Percentiles rank a stretch among this genome's conserved stretches.
Evolutionary conservation across 352 stramenopile species (phyloP).

Genomic region (Sclerospora graminicola): DNA sequence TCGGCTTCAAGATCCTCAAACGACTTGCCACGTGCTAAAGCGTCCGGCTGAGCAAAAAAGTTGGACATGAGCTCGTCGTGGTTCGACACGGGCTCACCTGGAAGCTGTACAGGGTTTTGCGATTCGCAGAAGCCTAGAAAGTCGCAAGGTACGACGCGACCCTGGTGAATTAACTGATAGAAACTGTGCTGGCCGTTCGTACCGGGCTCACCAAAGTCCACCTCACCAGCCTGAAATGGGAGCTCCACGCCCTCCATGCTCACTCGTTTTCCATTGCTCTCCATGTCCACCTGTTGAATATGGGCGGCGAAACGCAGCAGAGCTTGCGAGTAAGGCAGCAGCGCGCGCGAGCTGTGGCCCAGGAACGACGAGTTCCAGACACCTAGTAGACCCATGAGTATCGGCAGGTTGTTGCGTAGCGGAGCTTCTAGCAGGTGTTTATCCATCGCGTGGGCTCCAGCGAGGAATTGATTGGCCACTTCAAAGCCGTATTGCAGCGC

Average conservation of each 20-base stretch:
- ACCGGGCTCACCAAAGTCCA: slow-evolving; percentile 97
- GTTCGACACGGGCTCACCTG: slow-evolving; percentile 88
- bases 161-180: slow-evolving; percentile 99
- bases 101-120: slow-evolving; percentile 79
- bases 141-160: slow-evolving; percentile 93
- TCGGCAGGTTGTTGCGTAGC: slow-evolving; percentile 91
- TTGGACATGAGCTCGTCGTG: slow-evolving; percentile 99
- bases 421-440: slow-evolving; percentile 93
- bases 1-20: slow-evolving; percentile 89
- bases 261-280: slow-evolving; percentile 98
- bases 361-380: slow-evolving; percentile 99
- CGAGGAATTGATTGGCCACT: slow-evolving; percentile 89
- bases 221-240: slow-evolving; percentile 90
- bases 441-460: slow-evolving; percentile 96
- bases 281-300: slow-evolving; percentile 99
- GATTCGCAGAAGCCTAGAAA: slow-evolving; percentile 98
- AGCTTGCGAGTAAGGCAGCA: slow-evolving; percentile 91
- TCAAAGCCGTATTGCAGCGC: slow-evolving; percentile 93
- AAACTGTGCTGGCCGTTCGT: slow-evolving; percentile 98
- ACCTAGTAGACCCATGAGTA: slow-evolving; percentile 94
- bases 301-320: slow-evolving; percentile 93
- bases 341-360: slow-evolving; percentile 84
- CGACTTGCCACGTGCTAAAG: slow-evolving; percentile 94
- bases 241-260: slow-evolving; percentile 89
- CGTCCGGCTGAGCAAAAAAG: slow-evolving; percentile 99